A percentile compares a stretch with the other conserved stretches of the same genome.
phyloP scores from a whole-genome alignment of 2,329 filamentous ascomycete species.

The Penicillium sp. region DNA sequence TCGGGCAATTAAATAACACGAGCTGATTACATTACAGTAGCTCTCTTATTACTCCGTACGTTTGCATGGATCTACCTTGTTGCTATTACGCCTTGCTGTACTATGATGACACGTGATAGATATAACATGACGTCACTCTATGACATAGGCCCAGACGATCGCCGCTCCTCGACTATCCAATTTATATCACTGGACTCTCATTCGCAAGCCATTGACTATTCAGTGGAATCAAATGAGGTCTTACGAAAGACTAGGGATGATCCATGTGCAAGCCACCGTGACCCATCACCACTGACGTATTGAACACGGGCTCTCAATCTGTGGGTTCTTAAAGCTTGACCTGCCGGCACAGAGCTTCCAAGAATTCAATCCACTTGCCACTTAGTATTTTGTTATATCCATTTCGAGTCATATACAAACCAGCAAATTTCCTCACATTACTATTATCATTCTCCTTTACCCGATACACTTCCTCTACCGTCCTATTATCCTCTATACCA shows the following conservation, averaged over 20 bases:
- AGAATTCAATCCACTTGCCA: background rate
- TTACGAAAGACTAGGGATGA: background rate
- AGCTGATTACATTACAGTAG: background rate
- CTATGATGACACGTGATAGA: background rate
- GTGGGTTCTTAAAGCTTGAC: slow-evolving; percentile 11
- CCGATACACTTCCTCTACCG: background rate
- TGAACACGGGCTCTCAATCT: background rate
- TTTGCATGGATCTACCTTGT: background rate
- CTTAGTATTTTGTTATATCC: background rate
- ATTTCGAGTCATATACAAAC: background rate
- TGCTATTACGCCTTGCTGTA: background rate
- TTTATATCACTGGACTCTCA: background rate
- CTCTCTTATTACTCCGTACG: background rate
- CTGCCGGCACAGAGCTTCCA: slow-evolving; percentile 1
- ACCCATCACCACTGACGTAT: slow-evolving; percentile 9
- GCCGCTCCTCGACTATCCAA: background rate
- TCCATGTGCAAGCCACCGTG: slow-evolving; percentile 1
- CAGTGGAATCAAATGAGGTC: background rate
- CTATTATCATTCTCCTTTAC: background rate
- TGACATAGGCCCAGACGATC: slow-evolving; percentile 13
- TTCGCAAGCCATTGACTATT: slow-evolving; percentile 1
- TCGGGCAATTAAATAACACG: background rate
- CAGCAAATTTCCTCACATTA: background rate
- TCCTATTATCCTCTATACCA: background rate
- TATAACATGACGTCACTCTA: slow-evolving; percentile 2